Base-by-base conservation (phyloP, 805 yeast genomes). In the Metschnikowia orientalis region DNA sequence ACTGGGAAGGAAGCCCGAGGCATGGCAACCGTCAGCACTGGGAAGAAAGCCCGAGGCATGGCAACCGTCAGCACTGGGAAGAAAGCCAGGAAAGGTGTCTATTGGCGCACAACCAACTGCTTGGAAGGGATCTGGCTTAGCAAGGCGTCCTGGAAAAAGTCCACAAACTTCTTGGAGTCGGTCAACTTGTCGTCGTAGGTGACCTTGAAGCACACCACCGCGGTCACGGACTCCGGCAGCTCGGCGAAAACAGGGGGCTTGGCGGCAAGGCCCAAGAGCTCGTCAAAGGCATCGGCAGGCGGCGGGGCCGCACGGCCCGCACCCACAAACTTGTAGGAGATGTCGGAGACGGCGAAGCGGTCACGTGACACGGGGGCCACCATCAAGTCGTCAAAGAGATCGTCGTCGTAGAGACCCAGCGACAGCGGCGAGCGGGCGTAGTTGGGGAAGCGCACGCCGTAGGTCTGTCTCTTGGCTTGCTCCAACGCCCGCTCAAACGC, bases 351-450 rank as follows among this genome's bases (percentile, higher is more conserved):
- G 26, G 56, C 58, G 38, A 65, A 65, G 42, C 71, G 52, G 27
- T 44, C 42, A 35, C 59, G 49, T 8, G 61, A 53, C 6, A 54
- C 62, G 3, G 67, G 48, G 5, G 70, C 60, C 18, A 52, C 53
- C 17, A 66, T 43, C 42, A 66, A 55, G 31, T 59, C 68, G 37
- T 60, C 69, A 38, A 66, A 66, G 18, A 63, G 35, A 31, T 60
- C 68, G 12, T 48, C 51, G 5, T 37, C 35, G 23, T 27, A 30
- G 28, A 29, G 24, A 12, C 41, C 32, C 22, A 53, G 42, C 4
- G 61, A 45, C 9, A 47, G 28, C 6, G 71, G 69, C 12, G 63
- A 54, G 11, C 42, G 31, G 16, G 61, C 48, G 38, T 42, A 65
- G 40, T 62, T 57, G 17, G 71, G 71, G 52, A 57, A 66, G 25